A percentile compares a stretch with the other conserved stretches of the same genome.
These are phyloP conservation scores for Monosporascus sp. DNA, from an alignment of 2,329 filamentous ascomycete species.

Conservation along the genomic window DNA sequence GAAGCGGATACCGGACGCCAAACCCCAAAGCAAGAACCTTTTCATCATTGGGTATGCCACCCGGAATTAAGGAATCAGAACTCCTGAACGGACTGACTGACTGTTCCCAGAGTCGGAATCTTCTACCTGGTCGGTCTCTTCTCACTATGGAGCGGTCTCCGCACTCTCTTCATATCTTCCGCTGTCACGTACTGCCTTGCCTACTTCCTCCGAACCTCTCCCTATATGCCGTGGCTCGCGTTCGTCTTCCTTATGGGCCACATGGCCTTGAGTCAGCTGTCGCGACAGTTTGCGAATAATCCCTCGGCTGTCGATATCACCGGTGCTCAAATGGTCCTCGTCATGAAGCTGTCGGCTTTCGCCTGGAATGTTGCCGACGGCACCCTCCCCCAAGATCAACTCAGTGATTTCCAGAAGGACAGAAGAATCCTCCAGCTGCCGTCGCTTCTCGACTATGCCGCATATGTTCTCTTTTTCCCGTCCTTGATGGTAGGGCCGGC, in stretches of 20 bases:
- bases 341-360: conserved; percentile 96
- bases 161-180: conserved; percentile 74
- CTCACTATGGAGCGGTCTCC: conserved; percentile 80
- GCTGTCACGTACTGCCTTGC: conserved; percentile 78
- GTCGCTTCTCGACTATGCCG: conserved; percentile 71
- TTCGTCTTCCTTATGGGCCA: conserved; percentile 95
- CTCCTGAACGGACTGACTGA: conserved; percentile 7
- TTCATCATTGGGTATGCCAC: conserved; percentile 69
- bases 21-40: conserved; percentile 78
- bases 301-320: conserved; percentile 77
- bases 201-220: conserved; percentile 68
- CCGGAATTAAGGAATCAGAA: neutral
- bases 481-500: conserved; percentile 83
- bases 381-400: conserved; percentile 66
- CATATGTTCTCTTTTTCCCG: conserved; percentile 94
- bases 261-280: conserved; percentile 85
- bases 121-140: conserved; percentile 95
- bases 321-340: conserved; percentile 92
- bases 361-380: conserved; percentile 98
- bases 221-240: conserved; percentile 95
- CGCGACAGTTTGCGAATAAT: conserved; percentile 66
- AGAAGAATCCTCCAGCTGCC: conserved; percentile 73
- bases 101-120: conserved; percentile 31
- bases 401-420: conserved; percentile 84
- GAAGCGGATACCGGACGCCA: conserved; percentile 82